Percentiles rank a stretch among this genome's conserved stretches.
Conservation (phyloP, 108 stramenopile species). For the Fragilaria radians region DNA sequence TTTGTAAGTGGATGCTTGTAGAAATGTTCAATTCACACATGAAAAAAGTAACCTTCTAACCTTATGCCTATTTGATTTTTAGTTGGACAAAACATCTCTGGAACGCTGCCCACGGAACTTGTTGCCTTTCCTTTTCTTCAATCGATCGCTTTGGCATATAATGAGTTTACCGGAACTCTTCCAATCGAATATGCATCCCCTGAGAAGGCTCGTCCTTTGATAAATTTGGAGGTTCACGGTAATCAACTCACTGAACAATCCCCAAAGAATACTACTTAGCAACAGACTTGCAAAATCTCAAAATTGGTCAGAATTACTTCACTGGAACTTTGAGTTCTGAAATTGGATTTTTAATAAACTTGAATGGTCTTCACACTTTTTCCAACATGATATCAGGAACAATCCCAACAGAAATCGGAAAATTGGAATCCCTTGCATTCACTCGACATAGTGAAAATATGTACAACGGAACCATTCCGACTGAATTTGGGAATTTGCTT, state of each 20-base stretch:
- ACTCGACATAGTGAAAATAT: not conserved
- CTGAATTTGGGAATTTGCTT: constrained; percentile 5
- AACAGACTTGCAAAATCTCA: constrained; percentile 40
- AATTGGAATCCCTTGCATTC: constrained; percentile 9
- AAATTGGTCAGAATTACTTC: constrained; percentile 11
- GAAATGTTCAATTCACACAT: not conserved
- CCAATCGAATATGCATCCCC: not conserved
- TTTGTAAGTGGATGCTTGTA: not conserved
- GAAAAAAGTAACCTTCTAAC: no score
- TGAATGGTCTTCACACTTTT: constrained; percentile 35
- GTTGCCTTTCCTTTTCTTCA: not conserved
- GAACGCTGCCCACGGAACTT: constrained; percentile 3
- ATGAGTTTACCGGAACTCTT: constrained; percentile 4
- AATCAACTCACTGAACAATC: constrained; percentile 63
- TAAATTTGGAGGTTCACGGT: constrained; percentile 1
- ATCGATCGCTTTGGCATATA: not conserved
- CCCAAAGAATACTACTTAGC: constrained; percentile 39
- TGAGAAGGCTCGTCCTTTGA: not conserved
- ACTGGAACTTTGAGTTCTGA: constrained; percentile 28
- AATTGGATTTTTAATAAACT: constrained; percentile 30
- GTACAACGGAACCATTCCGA: constrained; percentile 5
- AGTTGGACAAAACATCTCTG: constrained; percentile 1
- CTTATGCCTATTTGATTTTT: no score
- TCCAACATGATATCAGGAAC: constrained; percentile 26
- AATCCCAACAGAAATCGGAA: constrained; percentile 38